phyloP scores from a whole-genome alignment of 2,329 filamentous ascomycete species.

The Aureobasidium sp. region DNA sequence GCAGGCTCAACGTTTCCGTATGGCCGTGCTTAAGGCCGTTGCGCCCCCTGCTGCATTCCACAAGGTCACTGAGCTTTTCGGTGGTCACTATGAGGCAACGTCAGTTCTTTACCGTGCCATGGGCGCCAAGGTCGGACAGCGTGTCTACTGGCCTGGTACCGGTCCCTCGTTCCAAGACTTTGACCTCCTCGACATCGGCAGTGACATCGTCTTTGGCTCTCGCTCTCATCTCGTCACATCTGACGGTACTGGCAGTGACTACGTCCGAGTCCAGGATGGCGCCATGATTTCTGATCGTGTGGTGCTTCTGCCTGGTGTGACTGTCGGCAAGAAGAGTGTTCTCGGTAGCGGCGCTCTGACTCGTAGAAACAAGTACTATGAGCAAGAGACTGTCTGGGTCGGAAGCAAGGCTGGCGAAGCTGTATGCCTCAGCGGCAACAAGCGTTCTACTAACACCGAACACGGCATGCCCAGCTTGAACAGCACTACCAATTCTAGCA shows the following conservation, averaged over 20 bases:
- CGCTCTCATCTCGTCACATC: slow-evolving; percentile 48
- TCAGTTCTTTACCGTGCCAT: slow-evolving; percentile 45
- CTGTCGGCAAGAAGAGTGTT: slow-evolving; percentile 42
- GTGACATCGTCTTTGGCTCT: slow-evolving; percentile 55
- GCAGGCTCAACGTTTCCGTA: slow-evolving; percentile 39
- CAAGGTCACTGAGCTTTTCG: slow-evolving; percentile 45
- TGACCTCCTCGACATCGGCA: slow-evolving; percentile 48
- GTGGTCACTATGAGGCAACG: slow-evolving; percentile 50
- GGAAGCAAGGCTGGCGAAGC: slow-evolving; percentile 48
- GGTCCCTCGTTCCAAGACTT: slow-evolving; percentile 49
- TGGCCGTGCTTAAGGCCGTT: slow-evolving; percentile 38
- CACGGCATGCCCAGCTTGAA: background rate
- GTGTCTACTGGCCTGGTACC: slow-evolving; percentile 53
- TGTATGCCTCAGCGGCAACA: slow-evolving; percentile 33
- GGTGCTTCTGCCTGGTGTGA: slow-evolving; percentile 45
- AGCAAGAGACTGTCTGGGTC: slow-evolving; percentile 43
- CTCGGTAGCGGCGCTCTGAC: slow-evolving; percentile 51
- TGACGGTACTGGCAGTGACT: slow-evolving; percentile 44
- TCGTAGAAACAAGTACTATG: slow-evolving; percentile 39
- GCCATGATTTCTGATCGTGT: slow-evolving; percentile 54
- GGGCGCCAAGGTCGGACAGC: slow-evolving; percentile 46
- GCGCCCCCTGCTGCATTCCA: slow-evolving; percentile 40
- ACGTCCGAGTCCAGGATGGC: slow-evolving; percentile 40
- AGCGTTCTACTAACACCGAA: background rate
- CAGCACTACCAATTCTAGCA: slow-evolving; percentile 10